Evolutionary conservation across 495 filamentous ascomycete species (phyloP).

Genomic region (Neurospora cerealis): DNA sequence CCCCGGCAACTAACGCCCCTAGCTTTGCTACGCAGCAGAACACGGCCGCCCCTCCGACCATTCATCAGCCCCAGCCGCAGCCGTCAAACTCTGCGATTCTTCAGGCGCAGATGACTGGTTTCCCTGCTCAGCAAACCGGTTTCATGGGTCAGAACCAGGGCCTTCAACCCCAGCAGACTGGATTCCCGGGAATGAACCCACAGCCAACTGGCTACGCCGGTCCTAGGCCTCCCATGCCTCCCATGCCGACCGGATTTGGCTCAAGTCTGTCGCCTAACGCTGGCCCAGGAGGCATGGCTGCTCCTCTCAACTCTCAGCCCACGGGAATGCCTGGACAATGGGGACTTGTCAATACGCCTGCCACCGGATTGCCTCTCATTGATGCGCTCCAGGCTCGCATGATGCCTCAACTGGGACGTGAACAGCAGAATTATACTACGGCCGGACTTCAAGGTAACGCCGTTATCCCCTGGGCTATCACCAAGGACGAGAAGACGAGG

Average conservation of each 20-base stretch:
- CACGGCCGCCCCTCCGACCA: conserved; percentile 55
- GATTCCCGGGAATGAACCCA: conserved; percentile 38
- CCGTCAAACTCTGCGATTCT: conserved; percentile 68
- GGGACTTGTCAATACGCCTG: conserved; percentile 92
- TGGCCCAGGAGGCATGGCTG: conserved; percentile 37
- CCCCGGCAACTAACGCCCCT: conserved; percentile 57
- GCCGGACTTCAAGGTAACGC: conserved; percentile 85
- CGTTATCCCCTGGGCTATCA: conserved; percentile 95
- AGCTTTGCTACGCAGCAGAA: conserved; percentile 62
- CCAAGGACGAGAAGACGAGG: conserved; percentile 95
- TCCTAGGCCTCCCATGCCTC: conserved; percentile 82
- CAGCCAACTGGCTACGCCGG: conserved; percentile 59
- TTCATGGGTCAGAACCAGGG: conserved; percentile 33
- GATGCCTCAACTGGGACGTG: conserved; percentile 94
- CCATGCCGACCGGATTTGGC: conserved; percentile 81
- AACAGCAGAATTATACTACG: conserved; percentile 77
- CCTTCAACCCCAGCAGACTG: conserved; percentile 50
- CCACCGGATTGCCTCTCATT: conserved; percentile 85
- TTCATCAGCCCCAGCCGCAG: conserved; percentile 82
- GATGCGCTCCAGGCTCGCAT: conserved; percentile 89
- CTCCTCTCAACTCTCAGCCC: conserved; percentile 80
- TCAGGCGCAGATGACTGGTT: conserved; percentile 64
- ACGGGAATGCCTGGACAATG: conserved; percentile 94
- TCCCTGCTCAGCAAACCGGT: conserved; percentile 45
- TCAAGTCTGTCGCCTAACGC: conserved; percentile 54